phyloP scores from a whole-genome alignment of 2,329 filamentous ascomycete species.

The Chrysoporthe deuterocubensis region DNA sequence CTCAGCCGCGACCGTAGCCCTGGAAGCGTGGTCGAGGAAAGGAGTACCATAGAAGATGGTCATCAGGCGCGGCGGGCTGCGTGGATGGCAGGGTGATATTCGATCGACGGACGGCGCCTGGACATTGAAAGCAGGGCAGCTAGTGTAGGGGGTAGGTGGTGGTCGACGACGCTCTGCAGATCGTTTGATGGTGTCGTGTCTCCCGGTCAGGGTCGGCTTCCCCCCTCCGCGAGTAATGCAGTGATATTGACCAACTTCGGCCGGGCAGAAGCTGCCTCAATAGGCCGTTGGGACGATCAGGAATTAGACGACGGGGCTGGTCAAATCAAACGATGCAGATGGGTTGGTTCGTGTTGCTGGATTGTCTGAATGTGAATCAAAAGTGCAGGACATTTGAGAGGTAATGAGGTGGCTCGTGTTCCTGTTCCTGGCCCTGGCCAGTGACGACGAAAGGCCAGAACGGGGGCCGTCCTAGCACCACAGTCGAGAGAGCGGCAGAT shows the following conservation, averaged over 20 bases:
- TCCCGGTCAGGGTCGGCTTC: conserved; percentile 12
- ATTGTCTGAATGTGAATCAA: conserved; percentile 16
- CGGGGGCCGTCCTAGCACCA: neutral
- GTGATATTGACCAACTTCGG: neutral
- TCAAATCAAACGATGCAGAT: conserved; percentile 5
- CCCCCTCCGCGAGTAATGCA: conserved; percentile 16
- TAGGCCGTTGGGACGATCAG: neutral
- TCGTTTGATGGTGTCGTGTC: conserved; percentile 14
- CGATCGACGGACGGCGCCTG: conserved; percentile 15
- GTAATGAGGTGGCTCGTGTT: conserved; percentile 26
- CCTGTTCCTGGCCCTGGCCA: conserved; percentile 8
- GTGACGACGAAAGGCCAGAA: conserved; percentile 2
- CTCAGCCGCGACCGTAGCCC: conserved; percentile 25
- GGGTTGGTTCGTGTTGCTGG: conserved; percentile 11
- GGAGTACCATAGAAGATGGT: conserved; percentile 27
- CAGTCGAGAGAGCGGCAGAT: neutral
- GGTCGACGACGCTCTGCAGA: conserved; percentile 20
- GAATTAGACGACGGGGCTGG: neutral
- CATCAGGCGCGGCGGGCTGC: conserved; percentile 24
- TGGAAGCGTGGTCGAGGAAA: conserved; percentile 24
- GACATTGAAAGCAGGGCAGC: conserved; percentile 25
- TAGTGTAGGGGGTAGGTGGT: conserved; percentile 27
- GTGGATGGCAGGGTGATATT: conserved; percentile 19
- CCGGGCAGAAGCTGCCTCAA: neutral
- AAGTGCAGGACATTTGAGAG: conserved; percentile 21